Base-by-base conservation (phyloP, 371 early-diverging fungal species). In the Mortierella sp. region DNA sequence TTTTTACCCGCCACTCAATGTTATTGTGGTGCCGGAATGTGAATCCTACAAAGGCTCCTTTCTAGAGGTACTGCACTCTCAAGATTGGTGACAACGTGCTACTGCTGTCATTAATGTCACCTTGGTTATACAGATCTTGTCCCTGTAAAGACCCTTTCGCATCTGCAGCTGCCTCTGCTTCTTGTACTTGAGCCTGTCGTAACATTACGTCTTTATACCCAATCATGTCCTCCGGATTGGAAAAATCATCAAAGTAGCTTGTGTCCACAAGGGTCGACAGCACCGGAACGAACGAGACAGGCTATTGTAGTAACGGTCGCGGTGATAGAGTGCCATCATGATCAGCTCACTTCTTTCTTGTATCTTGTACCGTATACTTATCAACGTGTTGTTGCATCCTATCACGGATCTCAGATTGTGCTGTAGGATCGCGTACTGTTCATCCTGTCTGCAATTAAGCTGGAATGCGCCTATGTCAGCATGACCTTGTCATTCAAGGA, bases 251-350 rank as follows among this genome's bases (percentile, higher is more conserved):
- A n/a, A n/a, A n/a, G n/a, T n/a, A n/a, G n/a, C n/a, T n/a, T n/a
- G n/a, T n/a, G n/a, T n/a, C n/a, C n/a, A n/a, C n/a, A n/a, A n/a
- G n/a, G n/a, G 87, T 84, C 58, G 84, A 76, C 28, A 96, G 86
- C 69, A 88, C 86, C 2, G 97, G 97, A 11, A 94, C 88, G 76
- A 94, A 95, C 19, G 95, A 94, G 13, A 95, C 93, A 24, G 78
- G 83, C 80, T 81, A 70, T 19, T 1, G 38, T 11, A 66, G 45
- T 19, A 65, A 69, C 63, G 50, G 28, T 43, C 3, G 13, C 5
- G 13, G 43, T 43, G 9, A 19, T 6, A 7, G 11, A 40, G n/a
- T 41, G 21, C 1, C 47, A 1, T 21, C 16, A 57, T 48, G 15
- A 47, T 0, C 28, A 24, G 19, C 16, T 19, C 9, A 22, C 9